phyloP scores from a whole-genome alignment of 148 eudicot genomes.

The Nyssa sinensis region DNA sequence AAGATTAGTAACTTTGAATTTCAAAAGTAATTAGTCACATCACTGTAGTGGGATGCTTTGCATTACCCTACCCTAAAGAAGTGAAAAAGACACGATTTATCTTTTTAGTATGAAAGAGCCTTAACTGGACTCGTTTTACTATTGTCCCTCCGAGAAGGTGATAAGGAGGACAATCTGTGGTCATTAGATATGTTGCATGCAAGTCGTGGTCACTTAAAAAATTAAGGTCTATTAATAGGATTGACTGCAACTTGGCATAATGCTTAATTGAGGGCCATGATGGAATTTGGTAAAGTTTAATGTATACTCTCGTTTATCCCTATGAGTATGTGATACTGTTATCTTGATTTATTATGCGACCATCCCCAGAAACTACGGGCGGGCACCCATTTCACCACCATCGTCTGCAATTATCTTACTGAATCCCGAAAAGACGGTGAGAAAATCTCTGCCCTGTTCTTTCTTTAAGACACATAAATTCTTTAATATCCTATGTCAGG shows the following conservation, averaged over 20 bases:
- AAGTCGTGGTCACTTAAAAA: too few relatives aligned
- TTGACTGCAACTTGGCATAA: background rate
- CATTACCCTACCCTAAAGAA: background rate
- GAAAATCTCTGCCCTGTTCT: background rate
- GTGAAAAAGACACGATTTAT: slow-evolving; percentile 5
- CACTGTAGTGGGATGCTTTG: too few relatives aligned
- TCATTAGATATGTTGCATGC: background rate
- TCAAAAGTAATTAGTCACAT: too few relatives aligned
- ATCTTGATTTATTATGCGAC: background rate
- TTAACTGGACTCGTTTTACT: background rate
- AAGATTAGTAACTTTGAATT: too few relatives aligned
- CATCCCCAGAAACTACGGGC: background rate
- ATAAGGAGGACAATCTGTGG: background rate
- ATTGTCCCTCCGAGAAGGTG: background rate
- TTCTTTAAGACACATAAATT: slow-evolving; percentile 6
- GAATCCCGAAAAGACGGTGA: background rate
- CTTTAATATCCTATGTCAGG: background rate
- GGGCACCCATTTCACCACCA: background rate
- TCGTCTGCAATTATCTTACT: background rate
- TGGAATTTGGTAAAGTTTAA: background rate
- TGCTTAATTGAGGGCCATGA: background rate
- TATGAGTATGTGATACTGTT: background rate
- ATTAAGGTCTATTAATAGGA: background rate
- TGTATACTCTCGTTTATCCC: too few relatives aligned
- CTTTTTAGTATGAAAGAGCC: background rate